These are phyloP conservation scores for Kwoniella dendrophila DNA, from an alignment of 768 basidiomycete genomes.

Conservation along the genomic window DNA sequence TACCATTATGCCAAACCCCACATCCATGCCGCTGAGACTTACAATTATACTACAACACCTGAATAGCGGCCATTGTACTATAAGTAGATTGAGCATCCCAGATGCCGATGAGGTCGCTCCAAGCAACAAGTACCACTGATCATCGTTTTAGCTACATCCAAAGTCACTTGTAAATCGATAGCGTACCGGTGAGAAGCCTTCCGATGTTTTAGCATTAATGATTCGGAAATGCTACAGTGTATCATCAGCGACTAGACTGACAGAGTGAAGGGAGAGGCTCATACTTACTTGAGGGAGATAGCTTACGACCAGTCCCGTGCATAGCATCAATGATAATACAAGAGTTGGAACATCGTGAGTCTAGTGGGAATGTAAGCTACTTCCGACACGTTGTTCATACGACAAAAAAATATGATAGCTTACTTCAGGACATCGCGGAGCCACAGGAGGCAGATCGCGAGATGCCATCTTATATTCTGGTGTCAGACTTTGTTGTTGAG, in stretches of 20 bases:
- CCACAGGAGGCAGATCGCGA: no score
- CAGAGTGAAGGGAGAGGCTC: conserved; percentile 6
- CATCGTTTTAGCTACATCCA: neutral
- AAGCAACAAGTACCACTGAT: conserved; percentile 75
- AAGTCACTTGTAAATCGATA: neutral
- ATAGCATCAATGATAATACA: conserved; percentile 68
- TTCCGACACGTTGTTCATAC: no score
- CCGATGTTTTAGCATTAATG: conserved; percentile 72
- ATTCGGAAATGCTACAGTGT: conserved; percentile 71
- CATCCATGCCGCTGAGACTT: conserved; percentile 50
- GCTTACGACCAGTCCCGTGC: conserved; percentile 73
- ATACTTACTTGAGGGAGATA: conserved; percentile 74
- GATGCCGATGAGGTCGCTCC: conserved; percentile 82
- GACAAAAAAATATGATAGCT: neutral
- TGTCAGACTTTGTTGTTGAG: no score
- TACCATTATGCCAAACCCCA: neutral
- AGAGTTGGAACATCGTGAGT: conserved; percentile 72
- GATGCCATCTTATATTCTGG: no score
- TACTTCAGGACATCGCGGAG: conserved; percentile 16
- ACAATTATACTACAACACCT: conserved; percentile 79
- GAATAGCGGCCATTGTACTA: conserved; percentile 80
- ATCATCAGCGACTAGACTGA: conserved; percentile 10
- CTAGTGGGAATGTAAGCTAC: conserved; percentile 56
- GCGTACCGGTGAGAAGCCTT: conserved; percentile 77
- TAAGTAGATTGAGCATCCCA: conserved; percentile 81